Evolutionary conservation across 2,329 filamentous ascomycete genomes (phyloP).

Genomic region (Emmonsiellopsis sp.): DNA sequence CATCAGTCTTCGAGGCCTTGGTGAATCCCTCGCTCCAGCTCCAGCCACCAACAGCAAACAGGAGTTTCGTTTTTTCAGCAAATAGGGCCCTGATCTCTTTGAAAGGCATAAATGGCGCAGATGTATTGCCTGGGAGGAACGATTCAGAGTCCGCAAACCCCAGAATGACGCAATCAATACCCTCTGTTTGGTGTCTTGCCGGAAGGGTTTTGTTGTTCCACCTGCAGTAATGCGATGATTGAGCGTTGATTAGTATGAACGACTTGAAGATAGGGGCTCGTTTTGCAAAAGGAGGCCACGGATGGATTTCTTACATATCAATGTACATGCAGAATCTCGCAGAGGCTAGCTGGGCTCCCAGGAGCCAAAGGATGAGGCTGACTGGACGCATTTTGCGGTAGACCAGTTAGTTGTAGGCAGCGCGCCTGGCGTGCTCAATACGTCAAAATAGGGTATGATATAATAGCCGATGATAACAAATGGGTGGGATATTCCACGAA

Average conservation of each 20-base stretch:
- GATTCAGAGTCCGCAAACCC: slow-evolving; percentile 43
- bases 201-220: slow-evolving; percentile 33
- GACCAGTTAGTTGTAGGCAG: no score
- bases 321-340: slow-evolving; percentile 36
- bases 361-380: slow-evolving; percentile 13
- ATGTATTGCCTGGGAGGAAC: slow-evolving; percentile 40
- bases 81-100: slow-evolving; percentile 45
- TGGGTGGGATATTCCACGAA: no score
- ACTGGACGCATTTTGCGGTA: neutral
- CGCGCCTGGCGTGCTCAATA: neutral
- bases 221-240: slow-evolving; percentile 16
- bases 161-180: slow-evolving; percentile 48
- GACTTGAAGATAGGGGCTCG: neutral
- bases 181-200: slow-evolving; percentile 23
- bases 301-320: slow-evolving; percentile 31
- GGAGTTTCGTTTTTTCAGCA: slow-evolving; percentile 48
- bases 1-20: slow-evolving; percentile 42
- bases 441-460: no score
- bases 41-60: slow-evolving; percentile 62
- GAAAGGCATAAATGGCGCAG: slow-evolving; percentile 46
- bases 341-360: slow-evolving; percentile 22
- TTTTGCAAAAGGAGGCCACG: neutral
- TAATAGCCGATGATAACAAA: no score
- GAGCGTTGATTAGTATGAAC: neutral
- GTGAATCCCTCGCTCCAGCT: slow-evolving; percentile 53